These are phyloP conservation scores for Arthroderma sp. DNA, from an alignment of 2,329 filamentous ascomycete species.

Conservation along the genomic window DNA sequence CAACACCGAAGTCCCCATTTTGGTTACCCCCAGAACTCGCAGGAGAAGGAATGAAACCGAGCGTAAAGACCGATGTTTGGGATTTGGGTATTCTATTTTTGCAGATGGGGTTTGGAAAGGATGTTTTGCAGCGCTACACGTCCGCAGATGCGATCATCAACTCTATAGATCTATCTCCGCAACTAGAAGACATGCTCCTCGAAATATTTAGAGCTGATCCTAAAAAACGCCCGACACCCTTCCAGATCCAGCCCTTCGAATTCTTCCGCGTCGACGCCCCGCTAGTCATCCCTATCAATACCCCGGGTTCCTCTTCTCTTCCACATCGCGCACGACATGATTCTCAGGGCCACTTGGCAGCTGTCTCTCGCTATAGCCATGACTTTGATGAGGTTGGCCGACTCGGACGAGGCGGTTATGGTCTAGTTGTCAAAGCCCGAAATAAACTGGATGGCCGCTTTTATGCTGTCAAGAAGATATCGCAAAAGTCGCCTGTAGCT, in stretches of 20 bases:
- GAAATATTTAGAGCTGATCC: conserved; percentile 77
- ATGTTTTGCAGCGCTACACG: conserved; percentile 62
- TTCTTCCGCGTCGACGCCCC: conserved; percentile 34
- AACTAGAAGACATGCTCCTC: conserved; percentile 66
- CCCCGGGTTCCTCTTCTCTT: conserved; percentile 22
- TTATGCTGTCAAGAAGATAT: conserved; percentile 96
- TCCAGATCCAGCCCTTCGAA: conserved; percentile 50
- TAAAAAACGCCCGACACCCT: conserved; percentile 73
- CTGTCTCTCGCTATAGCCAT: conserved; percentile 64
- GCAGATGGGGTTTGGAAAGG: conserved; percentile 85
- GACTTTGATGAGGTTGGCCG: conserved; percentile 86
- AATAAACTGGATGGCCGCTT: conserved; percentile 89
- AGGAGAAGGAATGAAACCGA: conserved; percentile 43
- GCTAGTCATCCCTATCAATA: conserved; percentile 21
- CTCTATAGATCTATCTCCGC: conserved; percentile 57
- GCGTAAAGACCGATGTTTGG: conserved; percentile 83
- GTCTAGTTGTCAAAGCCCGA: conserved; percentile 87
- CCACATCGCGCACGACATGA: conserved; percentile 48
- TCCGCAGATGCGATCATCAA: conserved; percentile 66
- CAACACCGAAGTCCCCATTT: conserved; percentile 61
- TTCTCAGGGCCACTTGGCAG: conserved; percentile 44
- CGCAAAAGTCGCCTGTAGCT: conserved; percentile 59
- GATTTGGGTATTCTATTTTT: conserved; percentile 82
- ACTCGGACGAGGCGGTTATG: conserved; percentile 87
- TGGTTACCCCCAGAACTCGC: conserved; percentile 73